These are phyloP conservation scores for Botrytis aclada DNA, from an alignment of 2,329 filamentous ascomycete species.

Conservation along the genomic window DNA sequence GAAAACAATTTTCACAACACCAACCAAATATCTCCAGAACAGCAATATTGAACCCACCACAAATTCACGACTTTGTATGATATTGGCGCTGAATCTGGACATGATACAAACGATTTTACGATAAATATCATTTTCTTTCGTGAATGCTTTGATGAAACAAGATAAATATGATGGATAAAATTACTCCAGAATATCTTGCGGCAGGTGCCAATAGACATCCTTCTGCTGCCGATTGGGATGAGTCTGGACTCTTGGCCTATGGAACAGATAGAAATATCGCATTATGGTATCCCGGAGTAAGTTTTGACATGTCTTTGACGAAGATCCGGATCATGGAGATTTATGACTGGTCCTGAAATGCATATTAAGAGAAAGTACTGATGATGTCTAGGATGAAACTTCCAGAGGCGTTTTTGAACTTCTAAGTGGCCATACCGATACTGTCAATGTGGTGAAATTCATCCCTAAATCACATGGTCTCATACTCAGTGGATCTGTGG, in stretches of 20 bases:
- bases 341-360: background rate
- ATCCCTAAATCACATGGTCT: constrained; percentile 55
- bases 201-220: constrained; percentile 89
- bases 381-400: constrained; percentile 24
- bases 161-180: constrained; percentile 27
- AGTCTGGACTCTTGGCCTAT: constrained; percentile 73
- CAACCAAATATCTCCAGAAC: constrained; percentile 1
- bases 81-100: background rate
- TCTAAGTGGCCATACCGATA: constrained; percentile 72
- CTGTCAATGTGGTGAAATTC: constrained; percentile 82
- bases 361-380: background rate
- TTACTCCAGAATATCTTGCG: constrained; percentile 41
- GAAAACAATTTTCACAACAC: constrained; percentile 12
- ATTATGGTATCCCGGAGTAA: constrained; percentile 77
- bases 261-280: constrained; percentile 87
- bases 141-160: constrained; percentile 8
- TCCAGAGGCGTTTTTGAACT: constrained; percentile 60
- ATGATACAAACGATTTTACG: background rate
- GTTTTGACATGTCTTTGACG: constrained; percentile 35
- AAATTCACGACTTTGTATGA: background rate
- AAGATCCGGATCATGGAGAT: background rate
- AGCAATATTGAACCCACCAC: constrained; percentile 2
- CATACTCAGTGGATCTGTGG: constrained; percentile 77
- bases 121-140: background rate
- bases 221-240: constrained; percentile 85